Percentiles rank a stretch among this genome's conserved stretches.
Evolutionary conservation across 768 basidiomycete genomes (phyloP).

Genomic region (Boletus huronensis): DNA sequence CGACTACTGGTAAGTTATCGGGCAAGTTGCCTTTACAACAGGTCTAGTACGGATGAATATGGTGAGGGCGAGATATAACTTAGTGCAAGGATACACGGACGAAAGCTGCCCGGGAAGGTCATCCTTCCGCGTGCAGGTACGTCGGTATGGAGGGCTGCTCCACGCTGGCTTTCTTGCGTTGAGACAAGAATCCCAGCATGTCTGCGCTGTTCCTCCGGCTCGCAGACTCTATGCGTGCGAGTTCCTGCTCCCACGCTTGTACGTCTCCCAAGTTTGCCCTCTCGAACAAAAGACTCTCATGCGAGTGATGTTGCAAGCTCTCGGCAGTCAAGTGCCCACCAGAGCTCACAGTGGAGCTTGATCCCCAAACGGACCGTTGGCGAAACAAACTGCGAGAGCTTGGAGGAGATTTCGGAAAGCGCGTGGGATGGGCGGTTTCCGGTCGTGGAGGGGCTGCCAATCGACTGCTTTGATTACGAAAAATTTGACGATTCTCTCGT

Average conservation of each 20-base stretch:
- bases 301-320: conserved; percentile 14
- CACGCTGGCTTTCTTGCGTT: conserved; percentile 25
- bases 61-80: conserved; percentile 9
- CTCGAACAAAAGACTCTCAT: conserved; percentile 22
- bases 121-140: conserved; percentile 23
- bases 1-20: conserved; percentile 10
- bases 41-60: conserved; percentile 7
- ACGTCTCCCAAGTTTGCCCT: conserved; percentile 37
- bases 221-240: conserved; percentile 63
- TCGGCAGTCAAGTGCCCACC: conserved; percentile 41
- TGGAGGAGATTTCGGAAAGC: conserved; percentile 6
- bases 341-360: conserved; percentile 37
- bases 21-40: conserved; percentile 5
- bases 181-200: conserved; percentile 34
- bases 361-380: conserved; percentile 26
- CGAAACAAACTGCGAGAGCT: conserved; percentile 17
- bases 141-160: conserved; percentile 22
- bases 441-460: conserved; percentile 20
- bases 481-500: conserved; percentile 10
- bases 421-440: conserved; percentile 28
- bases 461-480: conserved; percentile 8
- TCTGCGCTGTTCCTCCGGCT: conserved; percentile 45
- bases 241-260: conserved; percentile 77
- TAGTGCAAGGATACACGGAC: conserved; percentile 2
- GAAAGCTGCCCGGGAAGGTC: conserved; percentile 3